These are phyloP conservation scores for Myriangium duriaei DNA, from an alignment of 2,329 filamentous ascomycete genomes.

Conservation along the genomic window DNA sequence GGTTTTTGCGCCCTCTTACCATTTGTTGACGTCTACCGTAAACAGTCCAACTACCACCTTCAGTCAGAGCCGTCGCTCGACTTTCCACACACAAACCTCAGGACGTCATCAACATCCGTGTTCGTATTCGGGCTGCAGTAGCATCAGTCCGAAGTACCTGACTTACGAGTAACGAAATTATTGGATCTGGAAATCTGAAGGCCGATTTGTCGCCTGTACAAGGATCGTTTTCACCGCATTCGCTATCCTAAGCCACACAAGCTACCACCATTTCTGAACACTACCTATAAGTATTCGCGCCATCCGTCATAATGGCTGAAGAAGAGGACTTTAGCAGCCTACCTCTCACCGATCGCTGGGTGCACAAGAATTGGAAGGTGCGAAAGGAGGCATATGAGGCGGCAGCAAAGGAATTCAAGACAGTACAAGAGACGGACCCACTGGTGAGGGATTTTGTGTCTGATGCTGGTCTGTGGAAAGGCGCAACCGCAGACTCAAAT, in stretches of 20 bases:
- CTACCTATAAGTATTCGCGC: neutral
- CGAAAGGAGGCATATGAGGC: conserved; percentile 92
- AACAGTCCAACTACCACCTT: neutral
- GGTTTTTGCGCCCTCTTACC: neutral
- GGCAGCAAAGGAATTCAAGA: conserved; percentile 73
- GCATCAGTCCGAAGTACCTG: neutral
- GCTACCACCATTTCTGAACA: neutral
- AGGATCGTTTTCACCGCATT: too few relatives aligned
- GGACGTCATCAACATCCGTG: too few relatives aligned
- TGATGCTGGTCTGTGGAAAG: conserved; percentile 81
- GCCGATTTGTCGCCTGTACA: too few relatives aligned
- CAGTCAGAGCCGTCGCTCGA: too few relatives aligned
- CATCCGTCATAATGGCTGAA: conserved; percentile 53
- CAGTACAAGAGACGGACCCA: conserved; percentile 71
- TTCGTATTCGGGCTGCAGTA: neutral
- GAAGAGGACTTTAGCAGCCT: conserved; percentile 75
- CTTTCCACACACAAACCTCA: too few relatives aligned
- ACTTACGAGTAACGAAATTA: too few relatives aligned
- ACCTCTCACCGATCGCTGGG: conserved; percentile 66
- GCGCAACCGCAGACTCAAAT: conserved; percentile 84
- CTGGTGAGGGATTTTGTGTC: conserved; percentile 78
- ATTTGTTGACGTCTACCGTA: neutral
- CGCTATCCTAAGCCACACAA: too few relatives aligned
- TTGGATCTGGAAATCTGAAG: too few relatives aligned
- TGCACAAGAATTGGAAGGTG: conserved; percentile 95